Conservation (phyloP, 2,329 filamentous ascomycete genomes). For the Sarocladium kiliense region DNA sequence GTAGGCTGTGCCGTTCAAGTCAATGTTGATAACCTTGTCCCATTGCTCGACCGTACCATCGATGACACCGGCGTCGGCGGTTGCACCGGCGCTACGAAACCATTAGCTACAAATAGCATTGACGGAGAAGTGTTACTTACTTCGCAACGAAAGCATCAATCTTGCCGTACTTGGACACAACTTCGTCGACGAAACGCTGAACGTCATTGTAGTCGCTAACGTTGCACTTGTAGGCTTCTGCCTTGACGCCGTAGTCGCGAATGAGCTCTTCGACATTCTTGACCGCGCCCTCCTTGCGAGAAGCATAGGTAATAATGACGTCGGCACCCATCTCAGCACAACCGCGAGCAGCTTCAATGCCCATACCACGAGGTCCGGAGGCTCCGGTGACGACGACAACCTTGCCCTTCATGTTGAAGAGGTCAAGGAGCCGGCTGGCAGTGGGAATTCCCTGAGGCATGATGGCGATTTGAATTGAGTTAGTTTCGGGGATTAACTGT, state of each 20-base stretch:
- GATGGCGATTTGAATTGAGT: slow-evolving; percentile 7
- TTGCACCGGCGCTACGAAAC: slow-evolving; percentile 50
- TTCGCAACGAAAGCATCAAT: slow-evolving; percentile 70
- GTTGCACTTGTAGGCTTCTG: slow-evolving; percentile 43
- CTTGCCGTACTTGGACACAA: slow-evolving; percentile 63
- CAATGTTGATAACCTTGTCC: slow-evolving; percentile 48
- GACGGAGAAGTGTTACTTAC: slow-evolving; percentile 5
- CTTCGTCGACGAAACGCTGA: slow-evolving; percentile 42
- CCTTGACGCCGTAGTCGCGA: slow-evolving; percentile 58
- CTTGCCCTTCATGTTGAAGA: slow-evolving; percentile 59
- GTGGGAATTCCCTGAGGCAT: slow-evolving; percentile 50
- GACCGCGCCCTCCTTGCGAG: slow-evolving; percentile 56
- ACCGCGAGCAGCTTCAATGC: slow-evolving; percentile 56
- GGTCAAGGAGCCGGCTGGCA: slow-evolving; percentile 49
- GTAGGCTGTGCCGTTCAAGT: slow-evolving; percentile 63
- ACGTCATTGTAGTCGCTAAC: slow-evolving; percentile 40
- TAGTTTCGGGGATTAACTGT: not conserved
- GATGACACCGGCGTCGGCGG: slow-evolving; percentile 60
- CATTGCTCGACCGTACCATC: slow-evolving; percentile 63
- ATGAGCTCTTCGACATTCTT: slow-evolving; percentile 57
- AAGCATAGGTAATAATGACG: slow-evolving; percentile 62
- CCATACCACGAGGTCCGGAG: slow-evolving; percentile 60
- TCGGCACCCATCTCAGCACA: slow-evolving; percentile 62
- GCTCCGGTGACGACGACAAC: slow-evolving; percentile 62
- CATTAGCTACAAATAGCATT: slow-evolving; percentile 12